Base-by-base conservation (phyloP, 1,139 yeast species). In the Kurtzmaniella quercitrusa region DNA sequence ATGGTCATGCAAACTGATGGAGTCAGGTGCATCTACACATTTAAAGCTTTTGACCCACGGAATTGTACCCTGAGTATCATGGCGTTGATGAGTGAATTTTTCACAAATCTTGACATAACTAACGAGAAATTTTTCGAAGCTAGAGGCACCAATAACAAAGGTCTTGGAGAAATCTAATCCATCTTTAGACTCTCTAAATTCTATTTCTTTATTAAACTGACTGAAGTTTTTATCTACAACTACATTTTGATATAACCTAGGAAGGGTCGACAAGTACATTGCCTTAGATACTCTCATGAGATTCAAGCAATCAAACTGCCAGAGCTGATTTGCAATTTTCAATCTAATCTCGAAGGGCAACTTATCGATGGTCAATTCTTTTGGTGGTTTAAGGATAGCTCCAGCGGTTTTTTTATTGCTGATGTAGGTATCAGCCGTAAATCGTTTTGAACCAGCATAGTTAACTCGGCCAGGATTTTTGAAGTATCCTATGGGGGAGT, bases 241-340 rank as follows among this genome's bases (percentile, higher is more conserved):
- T 1, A 76, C 60, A 34, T 63, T 60, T 39, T 64, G 66, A 50
- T 70, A 73, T 25, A 76, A 49, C 14, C 70, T 52, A 0, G 65
- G 64, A 9, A 64, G 49, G 0, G 72, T 62, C 1, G 67, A 54
- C 1, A 45, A 47, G 45, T 65, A 63, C 50, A 73, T 55, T 2
- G 59, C 45, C 33, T 50, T 62, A 47, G 59, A 63, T 0, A 67
- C 66, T 6, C 58, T 50, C 37, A 74, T 47, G 17, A 76, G 51
- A 45, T 53, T 65, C 9, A 73, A 49, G 29, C 71, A 58, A 47
- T 72, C 79, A 43, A 66, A 62, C 50, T 76, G 81, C 14, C 69
- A 57, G 23, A 75, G 52, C n/a, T 60, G 47, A 27, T 59, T 55
- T 7, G 70, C 60, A 3, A 76, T 63, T 18, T 48, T 43, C 14